These are phyloP conservation scores for Claviceps citrina DNA, from an alignment of 2,329 filamentous ascomycete species.

Conservation along the genomic window DNA sequence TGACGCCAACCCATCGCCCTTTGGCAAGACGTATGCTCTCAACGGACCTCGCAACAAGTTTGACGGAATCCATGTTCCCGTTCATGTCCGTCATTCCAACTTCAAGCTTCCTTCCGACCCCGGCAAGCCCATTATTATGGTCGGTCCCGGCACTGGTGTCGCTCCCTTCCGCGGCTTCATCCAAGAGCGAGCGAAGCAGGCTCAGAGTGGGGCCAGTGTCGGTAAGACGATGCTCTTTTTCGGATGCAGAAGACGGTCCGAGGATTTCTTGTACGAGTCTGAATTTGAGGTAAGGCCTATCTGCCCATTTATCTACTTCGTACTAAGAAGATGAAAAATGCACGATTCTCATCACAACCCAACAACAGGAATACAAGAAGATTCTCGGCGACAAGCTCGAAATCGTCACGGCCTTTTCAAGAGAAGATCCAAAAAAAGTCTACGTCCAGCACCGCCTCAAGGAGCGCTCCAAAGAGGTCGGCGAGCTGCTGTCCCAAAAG, in stretches of 20 bases:
- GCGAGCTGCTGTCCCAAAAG: conserved; percentile 69
- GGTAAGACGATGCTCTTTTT: conserved; percentile 88
- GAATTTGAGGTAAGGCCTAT: conserved; percentile 86
- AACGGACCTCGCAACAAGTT: conserved; percentile 91
- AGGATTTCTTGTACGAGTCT: conserved; percentile 83
- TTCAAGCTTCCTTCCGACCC: conserved; percentile 97
- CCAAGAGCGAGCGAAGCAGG: conserved; percentile 79
- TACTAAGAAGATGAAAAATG: no score
- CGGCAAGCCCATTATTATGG: conserved; percentile 84
- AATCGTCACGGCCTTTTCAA: conserved; percentile 88
- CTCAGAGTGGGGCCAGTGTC: conserved; percentile 63
- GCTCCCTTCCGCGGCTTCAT: conserved; percentile 92
- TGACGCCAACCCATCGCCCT: conserved; percentile 64
- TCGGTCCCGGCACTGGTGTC: conserved; percentile 90
- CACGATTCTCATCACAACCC: neutral
- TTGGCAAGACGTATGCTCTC: conserved; percentile 75
- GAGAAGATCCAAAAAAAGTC: conserved; percentile 72
- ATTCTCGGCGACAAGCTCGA: conserved; percentile 78
- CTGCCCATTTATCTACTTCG: no score
- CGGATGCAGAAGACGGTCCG: conserved; percentile 71
- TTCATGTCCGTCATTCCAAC: conserved; percentile 94
- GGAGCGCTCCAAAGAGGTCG: conserved; percentile 69
- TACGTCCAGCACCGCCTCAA: conserved; percentile 91
- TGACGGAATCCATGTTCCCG: conserved; percentile 83
- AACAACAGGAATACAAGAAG: conserved; percentile 59